Base-by-base conservation (phyloP, 208 protist genomes). In the Crithidia expoeki region DNA sequence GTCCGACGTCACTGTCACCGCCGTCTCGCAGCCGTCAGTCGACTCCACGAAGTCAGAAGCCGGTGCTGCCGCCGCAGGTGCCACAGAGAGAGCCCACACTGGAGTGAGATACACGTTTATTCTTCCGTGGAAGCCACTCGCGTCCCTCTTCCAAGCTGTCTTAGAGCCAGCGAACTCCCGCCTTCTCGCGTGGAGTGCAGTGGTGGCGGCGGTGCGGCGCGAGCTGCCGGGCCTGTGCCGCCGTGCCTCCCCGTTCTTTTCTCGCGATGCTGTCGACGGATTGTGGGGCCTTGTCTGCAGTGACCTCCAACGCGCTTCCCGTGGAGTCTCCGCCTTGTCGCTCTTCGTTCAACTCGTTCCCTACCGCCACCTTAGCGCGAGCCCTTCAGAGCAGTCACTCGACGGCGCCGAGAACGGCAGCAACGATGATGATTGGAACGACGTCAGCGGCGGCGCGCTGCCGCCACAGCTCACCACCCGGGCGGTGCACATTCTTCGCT, bases 41-140 rank as follows among this genome's bases (percentile, higher is more conserved):
- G 47, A 44, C 32, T 2, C 4, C 17, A 9, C 17, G 42, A 19
- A 2, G 2, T 16, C 59, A 5, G 28, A 30, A 27, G 55, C 2
- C 12, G 57, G 23, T 32, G 57, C 2, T 2, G 36, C 12, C 36
- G 9, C 9, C 12, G 9, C 36, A 40, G 36, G 36, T n/a, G 10
- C 57, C 4, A 2, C 28, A 12, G 44, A 17, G 2, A 16, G 5
- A 3, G 67, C 28, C 11, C 3, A 23, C 40, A 21, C 47, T 0
- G 63, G 47, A 30, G 44, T 32, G 7, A 5, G 42, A 46, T 65
- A 55, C 46, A 28, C 30, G 12, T 86, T 84, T 58, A 66, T 60
- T 19, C 75, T 95, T 7, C 87, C 86, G 19, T 95, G 90, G 90
- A 44, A 68, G 14, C 90, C 90, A 25, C 73, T 92, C 23, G 76